Percentiles rank a stretch among this genome's conserved stretches.
phyloP scores from a whole-genome alignment of 2,329 filamentous ascomycete species.

The Cucurbitaria berberidis region DNA sequence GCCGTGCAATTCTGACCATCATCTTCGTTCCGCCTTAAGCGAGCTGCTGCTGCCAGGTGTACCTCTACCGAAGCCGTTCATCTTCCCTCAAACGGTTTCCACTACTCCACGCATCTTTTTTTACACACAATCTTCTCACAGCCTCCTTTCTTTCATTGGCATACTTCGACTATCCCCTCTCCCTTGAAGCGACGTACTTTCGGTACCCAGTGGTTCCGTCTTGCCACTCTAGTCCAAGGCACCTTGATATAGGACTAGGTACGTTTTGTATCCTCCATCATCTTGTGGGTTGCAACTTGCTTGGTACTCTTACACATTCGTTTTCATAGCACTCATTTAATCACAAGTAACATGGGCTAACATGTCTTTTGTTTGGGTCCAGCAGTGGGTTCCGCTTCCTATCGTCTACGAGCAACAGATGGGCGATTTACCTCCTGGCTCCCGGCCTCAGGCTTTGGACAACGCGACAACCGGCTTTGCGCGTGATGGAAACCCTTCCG shows the following conservation, averaged over 20 bases:
- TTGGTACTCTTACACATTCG: constrained; percentile 24
- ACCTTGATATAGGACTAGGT: constrained; percentile 45
- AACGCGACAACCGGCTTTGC: constrained; percentile 35
- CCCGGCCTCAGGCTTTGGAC: constrained; percentile 40
- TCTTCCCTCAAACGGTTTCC: constrained; percentile 41
- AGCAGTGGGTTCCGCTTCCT: constrained; percentile 52
- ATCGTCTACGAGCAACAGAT: constrained; percentile 49
- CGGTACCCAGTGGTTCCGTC: constrained; percentile 37
- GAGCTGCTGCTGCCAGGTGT: constrained; percentile 40
- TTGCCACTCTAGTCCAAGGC: constrained; percentile 38
- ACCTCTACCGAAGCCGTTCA: constrained; percentile 39
- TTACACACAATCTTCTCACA: constrained; percentile 40
- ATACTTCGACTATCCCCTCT: constrained; percentile 30
- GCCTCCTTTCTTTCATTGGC: constrained; percentile 41
- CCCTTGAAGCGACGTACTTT: constrained; percentile 29
- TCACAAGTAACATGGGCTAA: constrained; percentile 46
- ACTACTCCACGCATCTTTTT: constrained; percentile 43
- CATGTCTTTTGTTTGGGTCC: constrained; percentile 52
- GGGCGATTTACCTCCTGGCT: constrained; percentile 47
- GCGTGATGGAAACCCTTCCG: constrained; percentile 31
- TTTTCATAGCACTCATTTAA: constrained; percentile 22
- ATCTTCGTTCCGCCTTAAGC: constrained; percentile 48
- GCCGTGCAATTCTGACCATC: constrained; percentile 44
- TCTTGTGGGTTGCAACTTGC: constrained; percentile 7
- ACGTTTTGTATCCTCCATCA: constrained; percentile 33